These are phyloP conservation scores for Medicago truncatula DNA, from an alignment of 306 rosid genomes.

Conservation along the genomic window DNA sequence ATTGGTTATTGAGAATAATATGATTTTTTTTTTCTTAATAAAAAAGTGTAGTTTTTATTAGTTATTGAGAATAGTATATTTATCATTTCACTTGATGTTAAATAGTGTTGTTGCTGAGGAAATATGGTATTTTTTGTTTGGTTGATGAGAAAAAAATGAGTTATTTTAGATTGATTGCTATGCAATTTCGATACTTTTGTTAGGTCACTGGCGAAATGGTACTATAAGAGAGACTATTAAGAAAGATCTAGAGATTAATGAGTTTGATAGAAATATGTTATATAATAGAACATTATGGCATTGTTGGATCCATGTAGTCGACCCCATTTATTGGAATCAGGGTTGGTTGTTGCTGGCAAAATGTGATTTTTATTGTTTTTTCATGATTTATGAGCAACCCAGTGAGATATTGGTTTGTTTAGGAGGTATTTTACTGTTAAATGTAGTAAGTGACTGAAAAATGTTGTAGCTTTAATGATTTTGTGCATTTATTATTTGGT, in stretches of 20 bases:
- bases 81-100: too few relatives aligned
- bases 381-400: background rate
- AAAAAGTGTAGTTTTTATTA: too few relatives aligned
- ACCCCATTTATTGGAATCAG: too few relatives aligned
- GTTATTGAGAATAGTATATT: too few relatives aligned
- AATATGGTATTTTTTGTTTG: background rate
- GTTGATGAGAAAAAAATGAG: background rate
- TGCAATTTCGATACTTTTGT: background rate
- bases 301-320: too few relatives aligned
- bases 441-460: background rate
- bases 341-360: background rate
- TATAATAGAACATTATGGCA: too few relatives aligned
- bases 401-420: background rate
- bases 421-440: background rate
- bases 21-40: too few relatives aligned
- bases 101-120: background rate
- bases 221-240: too few relatives aligned
- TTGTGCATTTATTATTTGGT: background rate
- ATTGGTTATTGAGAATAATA: too few relatives aligned
- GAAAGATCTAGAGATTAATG: too few relatives aligned
- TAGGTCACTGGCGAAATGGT: too few relatives aligned
- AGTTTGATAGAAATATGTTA: too few relatives aligned
- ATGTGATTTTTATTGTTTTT: background rate
- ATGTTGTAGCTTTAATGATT: background rate
- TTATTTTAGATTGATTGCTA: slow-evolving; percentile 1